A percentile compares a stretch with the other conserved stretches of the same genome.
These are phyloP conservation scores for Guillardia theta DNA, from an alignment of 78 protist genomes.

Conservation along the genomic window DNA sequence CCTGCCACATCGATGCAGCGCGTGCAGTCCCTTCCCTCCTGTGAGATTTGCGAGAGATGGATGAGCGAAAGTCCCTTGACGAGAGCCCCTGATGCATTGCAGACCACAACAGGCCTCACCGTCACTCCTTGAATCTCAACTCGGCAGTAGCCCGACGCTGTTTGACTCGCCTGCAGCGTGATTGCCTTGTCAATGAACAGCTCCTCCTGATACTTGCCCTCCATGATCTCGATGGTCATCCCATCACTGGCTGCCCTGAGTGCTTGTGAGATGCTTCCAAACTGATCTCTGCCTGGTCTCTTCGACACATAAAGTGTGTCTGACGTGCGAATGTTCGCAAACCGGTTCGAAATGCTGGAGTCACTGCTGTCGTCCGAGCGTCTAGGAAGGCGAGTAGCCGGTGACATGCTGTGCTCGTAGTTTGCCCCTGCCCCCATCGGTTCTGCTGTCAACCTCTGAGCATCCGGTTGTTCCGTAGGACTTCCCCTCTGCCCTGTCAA, in stretches of 20 bases:
- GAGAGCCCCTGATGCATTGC: neutral
- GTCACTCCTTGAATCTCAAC: neutral
- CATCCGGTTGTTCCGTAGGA: too few relatives aligned
- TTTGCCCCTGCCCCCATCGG: too few relatives aligned
- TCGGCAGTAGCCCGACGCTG: neutral
- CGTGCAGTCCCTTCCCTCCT: neutral
- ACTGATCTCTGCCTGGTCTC: neutral
- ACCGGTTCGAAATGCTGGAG: too few relatives aligned
- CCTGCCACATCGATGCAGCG: neutral
- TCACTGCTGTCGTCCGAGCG: too few relatives aligned
- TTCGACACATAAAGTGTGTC: neutral
- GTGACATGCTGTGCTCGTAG: too few relatives aligned
- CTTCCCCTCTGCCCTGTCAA: too few relatives aligned
- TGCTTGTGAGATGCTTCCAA: neutral
- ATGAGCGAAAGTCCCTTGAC: neutral
- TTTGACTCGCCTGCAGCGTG: neutral
- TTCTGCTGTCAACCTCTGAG: too few relatives aligned
- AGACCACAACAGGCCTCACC: neutral
- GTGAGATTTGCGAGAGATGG: neutral
- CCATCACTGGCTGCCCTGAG: neutral
- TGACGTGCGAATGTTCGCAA: too few relatives aligned
- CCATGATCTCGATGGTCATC: neutral
- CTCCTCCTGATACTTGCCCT: conserved; percentile 34
- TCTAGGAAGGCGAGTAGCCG: too few relatives aligned
- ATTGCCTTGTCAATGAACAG: neutral